Evolutionary conservation across 345 rosid genomes (phyloP).

Genomic region (Rhodomyrtus tomentosa): DNA sequence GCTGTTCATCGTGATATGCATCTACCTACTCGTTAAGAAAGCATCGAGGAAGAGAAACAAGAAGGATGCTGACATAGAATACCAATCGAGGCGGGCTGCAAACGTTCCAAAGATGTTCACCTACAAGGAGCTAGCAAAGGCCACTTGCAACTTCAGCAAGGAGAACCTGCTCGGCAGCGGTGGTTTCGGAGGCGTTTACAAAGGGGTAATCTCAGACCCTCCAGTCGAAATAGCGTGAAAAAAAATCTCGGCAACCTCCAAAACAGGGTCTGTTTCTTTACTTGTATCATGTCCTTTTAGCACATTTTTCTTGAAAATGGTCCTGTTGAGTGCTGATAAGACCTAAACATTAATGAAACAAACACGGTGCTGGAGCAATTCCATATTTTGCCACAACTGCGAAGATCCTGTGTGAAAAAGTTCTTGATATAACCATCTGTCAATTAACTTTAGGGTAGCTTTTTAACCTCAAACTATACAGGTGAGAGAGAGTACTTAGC

Average conservation of each 20-base stretch:
- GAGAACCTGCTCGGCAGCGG: conserved; percentile 33
- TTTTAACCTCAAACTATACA: background rate
- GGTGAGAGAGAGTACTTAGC: conserved; percentile 29
- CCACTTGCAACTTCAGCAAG: conserved; percentile 21
- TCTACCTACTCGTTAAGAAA: background rate
- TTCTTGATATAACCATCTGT: background rate
- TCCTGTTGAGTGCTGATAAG: too few species aligned
- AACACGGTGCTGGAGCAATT: background rate
- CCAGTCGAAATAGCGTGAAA: conserved; percentile 24
- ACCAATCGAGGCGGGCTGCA: conserved; percentile 14
- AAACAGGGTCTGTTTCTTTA: conserved; percentile 12
- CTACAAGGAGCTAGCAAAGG: conserved; percentile 22
- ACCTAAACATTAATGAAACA: background rate
- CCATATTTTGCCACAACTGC: background rate
- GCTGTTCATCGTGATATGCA: background rate
- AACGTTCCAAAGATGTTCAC: conserved; percentile 19
- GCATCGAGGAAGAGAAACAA: background rate
- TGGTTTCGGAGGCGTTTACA: conserved; percentile 32
- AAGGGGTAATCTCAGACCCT: conserved; percentile 15
- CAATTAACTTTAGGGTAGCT: background rate
- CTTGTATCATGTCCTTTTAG: background rate
- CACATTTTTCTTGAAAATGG: too few species aligned
- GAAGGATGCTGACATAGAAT: conserved; percentile 11
- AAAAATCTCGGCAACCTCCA: conserved; percentile 24
- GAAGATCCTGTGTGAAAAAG: background rate